A percentile compares a stretch with the other conserved stretches of the same genome.
phyloP scores from a whole-genome alignment of 2,329 filamentous ascomycete species.

The Aspergillus bombycis region DNA sequence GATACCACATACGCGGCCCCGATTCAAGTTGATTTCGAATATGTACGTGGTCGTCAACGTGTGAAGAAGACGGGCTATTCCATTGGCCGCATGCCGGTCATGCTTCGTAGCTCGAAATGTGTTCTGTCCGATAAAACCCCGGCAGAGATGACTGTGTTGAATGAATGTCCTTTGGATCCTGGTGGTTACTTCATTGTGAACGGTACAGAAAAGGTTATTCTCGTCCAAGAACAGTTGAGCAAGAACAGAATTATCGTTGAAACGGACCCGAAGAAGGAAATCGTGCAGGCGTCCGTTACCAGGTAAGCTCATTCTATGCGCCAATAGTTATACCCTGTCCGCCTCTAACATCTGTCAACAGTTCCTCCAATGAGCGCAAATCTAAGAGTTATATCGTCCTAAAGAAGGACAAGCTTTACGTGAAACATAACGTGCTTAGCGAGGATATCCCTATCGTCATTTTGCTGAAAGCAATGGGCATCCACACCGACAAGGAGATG shows the following conservation, averaged over 20 bases:
- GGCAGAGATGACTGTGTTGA: constrained; percentile 84
- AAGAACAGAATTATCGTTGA: constrained; percentile 99
- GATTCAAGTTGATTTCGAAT: constrained; percentile 89
- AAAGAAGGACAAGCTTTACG: constrained; percentile 87
- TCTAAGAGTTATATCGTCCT: constrained; percentile 95
- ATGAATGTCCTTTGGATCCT: constrained; percentile 93
- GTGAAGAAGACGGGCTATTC: constrained; percentile 73
- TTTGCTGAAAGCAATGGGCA: constrained; percentile 87
- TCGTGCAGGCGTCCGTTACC: constrained; percentile 93
- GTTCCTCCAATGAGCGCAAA: constrained; percentile 96
- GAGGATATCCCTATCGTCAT: constrained; percentile 96
- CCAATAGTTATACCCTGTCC: background rate
- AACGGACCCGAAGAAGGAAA: constrained; percentile 84
- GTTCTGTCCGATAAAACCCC: constrained; percentile 82
- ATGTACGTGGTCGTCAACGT: constrained; percentile 79
- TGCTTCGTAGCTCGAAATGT: constrained; percentile 95
- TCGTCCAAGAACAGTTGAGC: constrained; percentile 97
- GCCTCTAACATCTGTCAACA: constrained; percentile 42
- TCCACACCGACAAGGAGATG: constrained; percentile 94
- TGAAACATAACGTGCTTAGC: constrained; percentile 89
- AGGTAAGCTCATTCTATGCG: constrained; percentile 44
- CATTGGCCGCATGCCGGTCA: constrained; percentile 91
- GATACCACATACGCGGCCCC: constrained; percentile 98
- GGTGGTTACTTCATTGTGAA: constrained; percentile 98
- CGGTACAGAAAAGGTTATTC: constrained; percentile 96